Evolutionary conservation across 2,329 filamentous ascomycete genomes (phyloP), one percentile per base, ranked within the genome.

Genomic region (Decorospora gaudefroyi): DNA sequence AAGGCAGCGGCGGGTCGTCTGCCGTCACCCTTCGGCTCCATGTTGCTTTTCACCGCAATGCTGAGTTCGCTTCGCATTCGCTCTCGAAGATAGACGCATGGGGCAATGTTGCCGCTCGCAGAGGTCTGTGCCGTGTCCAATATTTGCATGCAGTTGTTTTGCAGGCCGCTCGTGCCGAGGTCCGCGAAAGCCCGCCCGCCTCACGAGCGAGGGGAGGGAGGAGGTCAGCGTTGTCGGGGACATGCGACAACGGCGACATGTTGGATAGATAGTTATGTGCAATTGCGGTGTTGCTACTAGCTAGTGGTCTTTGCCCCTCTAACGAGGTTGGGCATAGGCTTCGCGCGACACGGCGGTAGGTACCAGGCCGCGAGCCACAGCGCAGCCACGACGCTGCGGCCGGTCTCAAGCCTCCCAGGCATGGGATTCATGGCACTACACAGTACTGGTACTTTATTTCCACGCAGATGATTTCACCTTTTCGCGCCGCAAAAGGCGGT

Each of bases 111-210:
- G 59, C 64, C 64, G 61, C 43, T 56, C 53, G 40, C 42, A 32
- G 57, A 52, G 38, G 53, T 51, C 54, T 63, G 61, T 65, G 63
- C 62, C 64, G 62, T 61, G 44, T 54, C 54, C 62, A 67, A 67
- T 67, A 67, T 63, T 62, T 56, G 55, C 60, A 48, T 62, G 61
- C 62, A 62, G 55, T 49, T 46, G 50, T 53, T 51, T 57, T 53
- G 53, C 55, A 42, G 44, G 51, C 54, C 49, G 49, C 53, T 50
- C 43, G 36, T 56, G 45, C 58, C 58, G 57, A 54, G 42, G 30
- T 31, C 48, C 48, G 49, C 53, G 39, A 38, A 42, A 51, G 43
- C 29, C 31, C 40, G 43, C 29, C 40, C 21, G 36, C 33, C 40
- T 42, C 38, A 39, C 36, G 48, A 37, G 44, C 33, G 36, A 29